A percentile compares a stretch with the other conserved stretches of the same genome.
Conservation (phyloP, 495 filamentous ascomycete species). For the Hyaloscypha variabilis region DNA sequence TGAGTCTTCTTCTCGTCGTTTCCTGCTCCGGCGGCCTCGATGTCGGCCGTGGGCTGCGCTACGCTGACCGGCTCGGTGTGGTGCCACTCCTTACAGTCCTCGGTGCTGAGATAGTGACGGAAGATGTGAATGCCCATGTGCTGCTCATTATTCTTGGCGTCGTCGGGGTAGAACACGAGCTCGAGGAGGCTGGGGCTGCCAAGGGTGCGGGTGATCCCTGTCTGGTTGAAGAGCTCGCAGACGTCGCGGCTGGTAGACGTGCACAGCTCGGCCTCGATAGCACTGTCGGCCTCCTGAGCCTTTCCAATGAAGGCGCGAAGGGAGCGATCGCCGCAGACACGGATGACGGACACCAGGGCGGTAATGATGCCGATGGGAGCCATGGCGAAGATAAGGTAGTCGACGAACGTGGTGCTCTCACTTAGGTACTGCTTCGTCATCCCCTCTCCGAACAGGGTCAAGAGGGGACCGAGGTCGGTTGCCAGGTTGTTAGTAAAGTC, state of each 20-base stretch:
- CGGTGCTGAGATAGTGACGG: too few relatives aligned
- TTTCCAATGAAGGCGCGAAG: neutral
- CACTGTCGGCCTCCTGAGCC: neutral
- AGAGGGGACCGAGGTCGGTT: neutral
- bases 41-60: too few relatives aligned
- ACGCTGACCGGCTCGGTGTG: too few relatives aligned
- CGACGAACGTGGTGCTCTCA: neutral
- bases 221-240: neutral
- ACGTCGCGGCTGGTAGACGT: neutral
- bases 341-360: neutral
- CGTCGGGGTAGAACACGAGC: too few relatives aligned
- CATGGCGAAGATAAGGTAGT: neutral
- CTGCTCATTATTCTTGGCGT: too few relatives aligned
- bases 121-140: too few relatives aligned
- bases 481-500: constrained; percentile 2
- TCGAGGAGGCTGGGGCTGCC: too few relatives aligned
- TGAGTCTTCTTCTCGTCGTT: too few relatives aligned
- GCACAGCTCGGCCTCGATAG: neutral
- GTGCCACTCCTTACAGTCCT: too few relatives aligned
- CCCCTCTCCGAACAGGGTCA: neutral
- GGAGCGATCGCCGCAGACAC: neutral
- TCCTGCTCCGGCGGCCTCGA: too few relatives aligned
- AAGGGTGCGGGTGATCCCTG: too few relatives aligned
- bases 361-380: constrained; percentile 6
- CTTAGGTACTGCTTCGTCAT: neutral